A percentile compares a stretch with the other conserved stretches of the same genome.
phyloP scores from a whole-genome alignment of 345 rosid genomes.

The Linum trigynum region DNA sequence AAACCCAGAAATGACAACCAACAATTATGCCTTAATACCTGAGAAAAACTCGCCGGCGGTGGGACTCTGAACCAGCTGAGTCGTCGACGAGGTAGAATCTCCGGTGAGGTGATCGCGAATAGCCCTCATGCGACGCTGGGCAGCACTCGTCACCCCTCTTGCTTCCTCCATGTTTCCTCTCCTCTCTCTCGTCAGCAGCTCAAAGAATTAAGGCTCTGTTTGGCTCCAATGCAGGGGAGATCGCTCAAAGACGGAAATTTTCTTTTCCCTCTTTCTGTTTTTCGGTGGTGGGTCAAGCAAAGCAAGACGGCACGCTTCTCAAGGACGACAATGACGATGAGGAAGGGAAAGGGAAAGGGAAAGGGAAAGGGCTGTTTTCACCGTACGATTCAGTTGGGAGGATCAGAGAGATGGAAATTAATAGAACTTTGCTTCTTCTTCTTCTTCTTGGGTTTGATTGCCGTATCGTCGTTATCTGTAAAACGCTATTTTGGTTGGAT shows the following conservation, averaged over 20 bases:
- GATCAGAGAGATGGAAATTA: background rate
- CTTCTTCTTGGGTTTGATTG: no score
- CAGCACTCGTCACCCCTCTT: constrained; percentile 11
- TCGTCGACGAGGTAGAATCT: constrained; percentile 18
- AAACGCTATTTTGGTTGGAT: no score
- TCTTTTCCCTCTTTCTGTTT: background rate
- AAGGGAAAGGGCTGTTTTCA: background rate
- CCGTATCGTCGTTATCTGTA: no score
- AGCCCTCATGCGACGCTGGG: constrained; percentile 67
- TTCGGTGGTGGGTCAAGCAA: background rate
- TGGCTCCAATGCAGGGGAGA: background rate
- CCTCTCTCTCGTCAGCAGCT: background rate
- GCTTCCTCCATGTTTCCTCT: constrained; percentile 30
- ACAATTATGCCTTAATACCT: constrained; percentile 27
- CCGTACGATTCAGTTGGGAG: background rate
- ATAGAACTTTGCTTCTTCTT: no score
- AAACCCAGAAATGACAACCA: background rate
- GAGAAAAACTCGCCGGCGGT: constrained; percentile 67
- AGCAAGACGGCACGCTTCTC: constrained; percentile 5
- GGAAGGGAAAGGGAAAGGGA: background rate
- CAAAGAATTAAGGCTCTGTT: background rate
- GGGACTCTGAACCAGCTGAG: constrained; percentile 34
- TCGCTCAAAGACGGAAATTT: background rate
- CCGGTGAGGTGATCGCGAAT: constrained; percentile 52
- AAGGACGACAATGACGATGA: background rate